Evolutionary conservation across 192 early-diverging fungal genomes (phyloP).

Genomic region (Coemansia sp.): DNA sequence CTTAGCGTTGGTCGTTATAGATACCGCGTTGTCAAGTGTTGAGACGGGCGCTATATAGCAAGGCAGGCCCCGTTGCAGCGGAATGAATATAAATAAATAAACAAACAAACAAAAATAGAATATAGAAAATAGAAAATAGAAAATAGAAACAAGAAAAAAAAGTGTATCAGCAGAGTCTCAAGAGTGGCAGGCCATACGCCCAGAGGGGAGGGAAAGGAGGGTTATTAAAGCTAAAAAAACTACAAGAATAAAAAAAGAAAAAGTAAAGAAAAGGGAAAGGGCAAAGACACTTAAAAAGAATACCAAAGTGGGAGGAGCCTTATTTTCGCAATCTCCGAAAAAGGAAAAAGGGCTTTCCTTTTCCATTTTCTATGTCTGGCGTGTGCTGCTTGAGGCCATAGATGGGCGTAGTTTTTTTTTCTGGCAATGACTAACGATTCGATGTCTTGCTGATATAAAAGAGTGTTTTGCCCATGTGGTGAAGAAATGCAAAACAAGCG

Average conservation of each 20-base stretch:
- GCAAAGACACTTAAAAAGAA: not conserved
- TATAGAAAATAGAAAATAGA: not conserved
- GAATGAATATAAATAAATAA: too few relatives aligned
- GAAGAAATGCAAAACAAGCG: too few relatives aligned
- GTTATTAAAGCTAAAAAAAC: not conserved
- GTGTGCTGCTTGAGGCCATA: too few relatives aligned
- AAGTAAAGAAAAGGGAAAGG: not conserved
- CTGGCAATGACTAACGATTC: too few relatives aligned
- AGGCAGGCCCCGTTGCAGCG: not conserved
- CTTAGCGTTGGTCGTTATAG: not conserved
- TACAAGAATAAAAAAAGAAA: not conserved
- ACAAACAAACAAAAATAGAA: not conserved
- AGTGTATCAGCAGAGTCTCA: slow-evolving; percentile 1
- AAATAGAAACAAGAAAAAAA: not conserved
- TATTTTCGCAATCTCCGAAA: not conserved
- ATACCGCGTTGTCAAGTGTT: not conserved
- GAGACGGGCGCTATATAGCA: not conserved
- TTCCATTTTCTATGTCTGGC: too few relatives aligned
- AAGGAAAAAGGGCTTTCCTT: not conserved
- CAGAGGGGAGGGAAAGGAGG: not conserved
- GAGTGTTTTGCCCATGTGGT: too few relatives aligned
- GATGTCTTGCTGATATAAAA: too few relatives aligned
- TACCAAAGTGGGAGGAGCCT: not conserved
- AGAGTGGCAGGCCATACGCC: not conserved
- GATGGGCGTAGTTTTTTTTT: too few relatives aligned